phyloP scores from a whole-genome alignment of 2,329 filamentous ascomycete species.

The Fusarium proliferatum region DNA sequence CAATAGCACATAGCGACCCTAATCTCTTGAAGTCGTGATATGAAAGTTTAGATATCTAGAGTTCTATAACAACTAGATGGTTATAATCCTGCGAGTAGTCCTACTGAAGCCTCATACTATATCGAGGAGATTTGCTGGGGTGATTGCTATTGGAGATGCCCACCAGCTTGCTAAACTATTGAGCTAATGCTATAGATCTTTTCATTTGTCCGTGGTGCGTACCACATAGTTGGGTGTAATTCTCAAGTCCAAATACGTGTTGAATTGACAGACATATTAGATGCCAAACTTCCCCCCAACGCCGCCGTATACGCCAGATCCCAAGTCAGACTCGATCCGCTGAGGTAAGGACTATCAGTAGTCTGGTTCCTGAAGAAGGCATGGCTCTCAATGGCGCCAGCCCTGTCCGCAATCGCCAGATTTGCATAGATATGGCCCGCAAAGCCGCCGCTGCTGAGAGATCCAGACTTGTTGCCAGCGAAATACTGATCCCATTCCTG shows the following conservation, averaged over 20 bases:
- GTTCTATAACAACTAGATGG: too few species aligned
- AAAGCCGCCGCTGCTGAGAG: neutral
- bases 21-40: too few species aligned
- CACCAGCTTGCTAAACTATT: neutral
- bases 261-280: neutral
- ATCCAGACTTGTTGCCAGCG: neutral
- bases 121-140: too few species aligned
- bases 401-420: neutral
- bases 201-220: too few species aligned
- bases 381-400: neutral
- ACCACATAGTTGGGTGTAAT: neutral
- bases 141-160: too few species aligned
- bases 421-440: neutral
- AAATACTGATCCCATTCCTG: neutral
- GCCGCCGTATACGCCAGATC: neutral
- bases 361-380: neutral
- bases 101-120: too few species aligned
- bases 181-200: fast-evolving
- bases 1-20: too few species aligned
- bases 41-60: too few species aligned
- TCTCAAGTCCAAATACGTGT: neutral
- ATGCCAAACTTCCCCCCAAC: neutral
- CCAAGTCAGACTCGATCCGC: neutral
- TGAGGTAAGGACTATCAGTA: neutral
- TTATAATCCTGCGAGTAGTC: too few species aligned